phyloP scores from a whole-genome alignment of 108 stramenopile genomes.

The Fragilaria radians region DNA sequence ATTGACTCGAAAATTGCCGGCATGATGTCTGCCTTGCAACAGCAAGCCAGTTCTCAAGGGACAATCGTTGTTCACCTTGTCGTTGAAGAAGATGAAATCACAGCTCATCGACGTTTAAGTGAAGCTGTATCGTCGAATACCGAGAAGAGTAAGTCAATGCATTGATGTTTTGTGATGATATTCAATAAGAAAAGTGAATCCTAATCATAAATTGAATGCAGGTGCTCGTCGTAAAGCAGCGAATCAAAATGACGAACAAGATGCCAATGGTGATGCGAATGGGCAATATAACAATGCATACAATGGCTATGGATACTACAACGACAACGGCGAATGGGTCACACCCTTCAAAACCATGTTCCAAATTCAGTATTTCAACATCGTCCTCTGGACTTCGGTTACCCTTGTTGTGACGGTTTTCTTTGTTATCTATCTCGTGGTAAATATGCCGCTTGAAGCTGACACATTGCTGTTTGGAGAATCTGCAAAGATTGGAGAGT shows the following conservation, averaged over 20 bases:
- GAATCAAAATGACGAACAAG: constrained; percentile 22
- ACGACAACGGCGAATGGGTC: constrained; percentile 41
- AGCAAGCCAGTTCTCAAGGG: constrained; percentile 25
- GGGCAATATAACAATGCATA: constrained; percentile 27
- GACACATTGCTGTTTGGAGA: constrained; percentile 83
- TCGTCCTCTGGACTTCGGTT: constrained; percentile 77
- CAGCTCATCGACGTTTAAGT: constrained; percentile 36
- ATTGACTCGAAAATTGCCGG: constrained; percentile 49
- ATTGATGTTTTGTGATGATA: constrained; percentile 1
- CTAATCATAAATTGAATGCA: too few species aligned
- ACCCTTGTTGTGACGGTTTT: constrained; percentile 54
- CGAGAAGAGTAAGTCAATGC: not conserved
- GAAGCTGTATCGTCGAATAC: constrained; percentile 14
- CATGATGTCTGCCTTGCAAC: constrained; percentile 37
- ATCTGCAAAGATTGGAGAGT: constrained; percentile 45
- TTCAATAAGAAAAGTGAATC: not conserved
- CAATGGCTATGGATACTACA: constrained; percentile 65
- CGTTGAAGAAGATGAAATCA: constrained; percentile 57
- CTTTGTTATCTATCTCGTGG: constrained; percentile 52
- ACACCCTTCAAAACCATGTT: constrained; percentile 80
- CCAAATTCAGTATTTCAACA: constrained; percentile 87
- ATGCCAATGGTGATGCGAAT: constrained; percentile 11
- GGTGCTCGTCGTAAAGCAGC: too few species aligned
- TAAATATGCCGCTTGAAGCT: constrained; percentile 61
- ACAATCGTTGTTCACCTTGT: constrained; percentile 73